Base-by-base conservation (phyloP, 1,284 basidiomycete genomes). In the Moniliella sp. region DNA sequence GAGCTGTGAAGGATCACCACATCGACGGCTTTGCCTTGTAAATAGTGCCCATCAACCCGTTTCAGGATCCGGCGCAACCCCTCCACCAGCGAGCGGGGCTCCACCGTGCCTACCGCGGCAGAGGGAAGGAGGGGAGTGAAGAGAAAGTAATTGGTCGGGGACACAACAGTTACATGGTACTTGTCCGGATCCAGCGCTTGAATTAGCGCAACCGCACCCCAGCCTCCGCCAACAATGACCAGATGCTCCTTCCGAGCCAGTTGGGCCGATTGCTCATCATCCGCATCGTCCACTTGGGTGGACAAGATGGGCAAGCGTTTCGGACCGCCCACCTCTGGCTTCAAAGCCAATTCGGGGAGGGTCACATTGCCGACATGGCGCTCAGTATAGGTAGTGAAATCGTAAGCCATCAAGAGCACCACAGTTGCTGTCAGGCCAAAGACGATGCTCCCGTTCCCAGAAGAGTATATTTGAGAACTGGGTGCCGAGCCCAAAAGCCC, bases 181-280 rank as follows among this genome's bases (percentile, higher is more conserved):
- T 36, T 40, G 31, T 48, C 46, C 0, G 45, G 46, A 23, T 59
- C 51, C 27, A 59, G 45, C 28, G 34, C 30, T 19, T 39, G 39
- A 32, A 59, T 43, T 18, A 59, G 39, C 8, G 48, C 45, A 11
- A 59, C 56, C 3, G 56, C 31, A 4, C 45, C 56, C 56, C 56
- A 59, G 13, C 56, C 56, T 21, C 56, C 54, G 10, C 56, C 56
- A 4, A 59, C 48, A 34, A 59, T 50, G 28, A 59, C 56, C n/a
- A 59, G 43, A 4, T 45, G 32, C 39, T 58, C 51, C 36, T 58
- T 58, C 17, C 37, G 41, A 29, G 31, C 32, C 5, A 35, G 4
- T 13, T 39, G 33, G 14, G 13, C 15, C 11, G 13, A 12, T 10
- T 44, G 40, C 30, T 54, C 42, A 32, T 45, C 42, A 27, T 46